Base-by-base conservation (phyloP, 1,284 basidiomycete species). In the Ustilago lituana region DNA sequence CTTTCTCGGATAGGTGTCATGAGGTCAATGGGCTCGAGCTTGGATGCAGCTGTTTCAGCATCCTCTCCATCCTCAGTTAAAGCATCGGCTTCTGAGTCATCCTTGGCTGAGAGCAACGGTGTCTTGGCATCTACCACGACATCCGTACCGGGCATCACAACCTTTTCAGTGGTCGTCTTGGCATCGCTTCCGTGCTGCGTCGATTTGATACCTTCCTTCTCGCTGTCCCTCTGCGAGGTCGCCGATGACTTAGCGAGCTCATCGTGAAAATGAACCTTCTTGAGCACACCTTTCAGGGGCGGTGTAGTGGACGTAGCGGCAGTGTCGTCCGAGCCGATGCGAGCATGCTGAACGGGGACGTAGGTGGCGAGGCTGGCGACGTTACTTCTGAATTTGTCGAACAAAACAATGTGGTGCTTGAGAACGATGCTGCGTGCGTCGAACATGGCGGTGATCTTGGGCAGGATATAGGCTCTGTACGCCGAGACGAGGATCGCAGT, bases 1-100 rank as follows among this genome's bases (percentile, higher is more conserved):
- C 74, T 74, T 10, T 53, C 50, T 11, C 75, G 73, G 8, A 80
- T 50, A 10, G 72, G 65, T n/a, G 45, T 45, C 20, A 64, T 72
- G 7, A 80, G 32, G 40, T 80, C 72, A 54, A 80, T 78, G 0
- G 76, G 74, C 10, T 65, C 74, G 19, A 75, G 46, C 36, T 59
- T 59, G 5, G 44, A 20, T 12, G 36, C 29, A 8, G 33, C 49
- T 4, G 12, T 10, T 27, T 53, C 48, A 4, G 27, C 26, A 2
- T 44, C 56, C 9, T 52, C 56, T 9, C 22, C 43, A 1, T 37
- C 53, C 15, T 32, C 45, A 17, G 50, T 23, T 9, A 50, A 56
- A 15, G 32, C 37, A 10, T 43, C 63, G 6, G 26, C 15, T 6
- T 57, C 58, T 3, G 48, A 48, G 11, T 38, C 56, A 12, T 41